Base-by-base conservation (phyloP, 1,284 basidiomycete species). In the Sanguinoderma infundibulare region DNA sequence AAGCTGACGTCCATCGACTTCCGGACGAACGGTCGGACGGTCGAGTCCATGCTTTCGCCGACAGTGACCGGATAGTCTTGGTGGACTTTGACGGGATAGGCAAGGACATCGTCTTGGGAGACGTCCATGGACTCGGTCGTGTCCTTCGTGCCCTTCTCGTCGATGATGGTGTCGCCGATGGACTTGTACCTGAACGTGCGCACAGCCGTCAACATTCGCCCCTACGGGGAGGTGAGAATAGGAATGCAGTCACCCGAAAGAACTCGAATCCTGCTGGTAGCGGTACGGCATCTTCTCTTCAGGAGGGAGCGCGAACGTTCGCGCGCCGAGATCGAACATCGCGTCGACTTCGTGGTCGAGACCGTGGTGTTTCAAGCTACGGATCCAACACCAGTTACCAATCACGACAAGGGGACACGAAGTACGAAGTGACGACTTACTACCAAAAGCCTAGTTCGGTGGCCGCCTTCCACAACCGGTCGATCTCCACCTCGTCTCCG, bases 201-300 rank as follows among this genome's bases (percentile, higher is more conserved):
- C 15, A 26, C 14, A 2, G 14, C 0, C 1, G 12, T 52, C 14
- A 52, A 34, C 17, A 10, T 34, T 17, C 5, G 32, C 28, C 3
- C 50, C 3, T 10, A 5, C 10, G 9, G 20, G 5, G 15, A n/a
- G 6, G n/a, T n/a, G n/a, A n/a, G 1, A 10, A 9, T 17, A n/a
- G 30, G 17, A 14, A 24, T 8, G 49, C 14, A 10, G 51, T 52
- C 24, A 75, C 64, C 77, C 77, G 32, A 72, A 73, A 3, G 71
- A 73, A 53, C 68, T 62, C 4, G 76, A 76, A 0, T 57, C 52
- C 58, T 76, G 70, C 14, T 73, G 75, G 38, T 76, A 74, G 47
- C 74, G 71, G 50, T 69, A 77, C 55, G 71, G 68, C 66, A 75
- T 65, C 50, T 77, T 74, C 58, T 77, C 75, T 6, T 74, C 75